Conservation (phyloP, 768 basidiomycete genomes). For the Tephrocybe sp. region DNA sequence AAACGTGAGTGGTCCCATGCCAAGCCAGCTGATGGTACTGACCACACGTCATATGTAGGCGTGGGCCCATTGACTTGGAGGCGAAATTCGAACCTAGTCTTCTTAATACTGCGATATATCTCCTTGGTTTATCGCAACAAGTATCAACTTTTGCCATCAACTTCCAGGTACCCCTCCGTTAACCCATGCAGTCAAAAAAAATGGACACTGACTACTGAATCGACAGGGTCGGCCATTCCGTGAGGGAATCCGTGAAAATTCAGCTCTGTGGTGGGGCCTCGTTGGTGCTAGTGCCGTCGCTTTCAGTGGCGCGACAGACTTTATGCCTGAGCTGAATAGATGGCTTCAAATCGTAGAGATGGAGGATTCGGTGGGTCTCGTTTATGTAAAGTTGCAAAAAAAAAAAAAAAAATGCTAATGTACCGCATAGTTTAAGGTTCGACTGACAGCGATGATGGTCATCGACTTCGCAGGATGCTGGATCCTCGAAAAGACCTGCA, state of each 20-base stretch:
- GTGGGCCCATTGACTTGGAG: constrained; percentile 85
- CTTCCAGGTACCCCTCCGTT: constrained; percentile 67
- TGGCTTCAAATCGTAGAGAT: constrained; percentile 98
- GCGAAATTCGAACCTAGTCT: constrained; percentile 96
- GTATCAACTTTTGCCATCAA: constrained; percentile 99
- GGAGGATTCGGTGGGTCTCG: constrained; percentile 60
- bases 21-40: background rate
- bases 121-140: constrained; percentile 93
- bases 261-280: constrained; percentile 90
- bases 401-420: background rate
- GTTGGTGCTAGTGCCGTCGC: constrained; percentile 89
- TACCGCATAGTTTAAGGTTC: constrained; percentile 71
- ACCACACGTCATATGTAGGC: constrained; percentile 33
- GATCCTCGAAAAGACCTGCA: constrained; percentile 80
- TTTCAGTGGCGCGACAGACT: constrained; percentile 90
- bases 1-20: constrained; percentile 58
- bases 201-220: constrained; percentile 4
- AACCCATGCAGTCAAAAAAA: background rate
- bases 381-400: background rate
- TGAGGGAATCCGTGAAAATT: constrained; percentile 95
- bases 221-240: constrained; percentile 91
- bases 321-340: constrained; percentile 91
- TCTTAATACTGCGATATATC: constrained; percentile 95
- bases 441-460: constrained; percentile 78
- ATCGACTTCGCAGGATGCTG: constrained; percentile 89